Percentiles rank a stretch among this genome's conserved stretches.
phyloP scores from a whole-genome alignment of 768 basidiomycete species.

The Rhodotorula graminis region DNA sequence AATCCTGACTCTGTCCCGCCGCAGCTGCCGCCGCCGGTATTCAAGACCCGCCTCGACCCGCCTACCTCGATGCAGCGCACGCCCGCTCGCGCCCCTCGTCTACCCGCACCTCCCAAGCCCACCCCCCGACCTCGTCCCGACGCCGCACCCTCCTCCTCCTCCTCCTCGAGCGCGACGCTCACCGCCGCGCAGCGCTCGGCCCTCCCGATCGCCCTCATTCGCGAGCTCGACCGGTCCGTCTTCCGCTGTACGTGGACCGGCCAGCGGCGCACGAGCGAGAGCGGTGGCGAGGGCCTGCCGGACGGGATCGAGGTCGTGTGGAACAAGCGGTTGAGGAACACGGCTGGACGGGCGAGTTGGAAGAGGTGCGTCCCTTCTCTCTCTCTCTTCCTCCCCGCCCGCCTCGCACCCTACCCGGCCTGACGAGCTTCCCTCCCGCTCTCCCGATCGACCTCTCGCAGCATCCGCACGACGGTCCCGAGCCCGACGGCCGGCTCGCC shows the following conservation, averaged over 20 bases:
- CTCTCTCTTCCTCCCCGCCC: neutral
- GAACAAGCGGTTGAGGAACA: conserved; percentile 48
- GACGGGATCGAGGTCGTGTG: conserved; percentile 44
- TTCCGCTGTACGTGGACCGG: conserved; percentile 27
- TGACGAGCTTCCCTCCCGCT: neutral
- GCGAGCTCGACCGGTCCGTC: conserved; percentile 31
- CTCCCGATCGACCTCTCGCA: neutral
- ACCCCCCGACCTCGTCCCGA: neutral
- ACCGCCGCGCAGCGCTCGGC: conserved; percentile 14
- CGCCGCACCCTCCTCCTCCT: neutral
- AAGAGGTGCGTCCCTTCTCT: conserved; percentile 39
- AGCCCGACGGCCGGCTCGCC: neutral
- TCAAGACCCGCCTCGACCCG: neutral
- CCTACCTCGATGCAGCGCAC: neutral
- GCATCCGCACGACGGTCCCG: neutral
- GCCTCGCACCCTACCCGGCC: too few species aligned
- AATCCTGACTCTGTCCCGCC: too few species aligned
- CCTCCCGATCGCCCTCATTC: conserved; percentile 23
- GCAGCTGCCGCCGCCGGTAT: neutral
- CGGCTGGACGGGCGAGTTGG: conserved; percentile 48
- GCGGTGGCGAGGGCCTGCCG: conserved; percentile 37
- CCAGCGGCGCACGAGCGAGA: neutral
- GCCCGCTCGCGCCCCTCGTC: neutral
- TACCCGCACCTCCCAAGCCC: neutral
- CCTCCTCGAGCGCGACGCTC: neutral